phyloP scores from a whole-genome alignment of 2,329 filamentous ascomycete species.

The Cytospora chrysosperma region DNA sequence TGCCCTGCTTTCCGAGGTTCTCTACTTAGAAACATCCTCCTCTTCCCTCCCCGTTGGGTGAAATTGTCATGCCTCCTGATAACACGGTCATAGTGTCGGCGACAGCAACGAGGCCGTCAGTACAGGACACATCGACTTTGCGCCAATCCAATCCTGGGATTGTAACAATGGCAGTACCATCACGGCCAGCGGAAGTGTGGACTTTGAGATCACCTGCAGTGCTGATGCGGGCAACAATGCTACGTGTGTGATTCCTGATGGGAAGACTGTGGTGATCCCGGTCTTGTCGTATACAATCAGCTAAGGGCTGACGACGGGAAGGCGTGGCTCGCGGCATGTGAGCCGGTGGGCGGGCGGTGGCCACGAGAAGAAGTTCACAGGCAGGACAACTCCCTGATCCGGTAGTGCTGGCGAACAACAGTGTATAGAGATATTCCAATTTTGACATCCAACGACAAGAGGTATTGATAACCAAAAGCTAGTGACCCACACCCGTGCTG shows the following conservation, averaged over 20 bases:
- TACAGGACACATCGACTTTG: constrained; percentile 10
- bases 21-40: not conserved
- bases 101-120: constrained; percentile 9
- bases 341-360: not conserved
- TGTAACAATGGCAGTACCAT: constrained; percentile 17
- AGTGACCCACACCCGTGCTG: not conserved
- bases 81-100: not conserved
- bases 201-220: constrained; percentile 13
- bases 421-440: not conserved
- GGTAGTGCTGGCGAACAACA: not conserved
- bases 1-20: no score
- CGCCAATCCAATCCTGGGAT: constrained; percentile 4
- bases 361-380: not conserved
- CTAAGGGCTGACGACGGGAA: not conserved
- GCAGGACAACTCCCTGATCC: not conserved
- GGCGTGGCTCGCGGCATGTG: not conserved
- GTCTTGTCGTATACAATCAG: constrained; percentile 14
- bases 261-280: constrained; percentile 7
- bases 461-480: not conserved
- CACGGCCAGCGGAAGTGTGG: constrained; percentile 8
- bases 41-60: not conserved
- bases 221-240: constrained; percentile 8
- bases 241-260: constrained; percentile 4
- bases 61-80: not conserved
- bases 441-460: not conserved